Base-by-base conservation (phyloP, 2,329 filamentous ascomycete species). In the Calonectria naviculata region DNA sequence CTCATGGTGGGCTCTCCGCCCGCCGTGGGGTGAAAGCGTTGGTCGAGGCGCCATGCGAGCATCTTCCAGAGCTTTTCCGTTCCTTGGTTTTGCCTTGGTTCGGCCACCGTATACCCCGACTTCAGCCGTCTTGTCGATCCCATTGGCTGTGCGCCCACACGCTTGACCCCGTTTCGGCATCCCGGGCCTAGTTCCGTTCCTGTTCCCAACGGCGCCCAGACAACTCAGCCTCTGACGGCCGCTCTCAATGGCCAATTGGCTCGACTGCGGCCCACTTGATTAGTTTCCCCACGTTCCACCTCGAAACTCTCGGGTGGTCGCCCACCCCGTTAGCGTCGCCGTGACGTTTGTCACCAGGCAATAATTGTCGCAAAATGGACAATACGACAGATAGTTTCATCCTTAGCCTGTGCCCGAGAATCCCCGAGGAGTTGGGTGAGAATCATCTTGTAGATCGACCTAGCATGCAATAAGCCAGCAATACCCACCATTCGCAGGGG, bases 51-150 rank as follows among this genome's bases (percentile, higher is more conserved):
- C 17, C 4, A 19, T 58, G 52, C 52, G 52, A 58, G 31, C 21
- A 58, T 58, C 31, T 41, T 36, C 52, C 31, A 58, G 52, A 58
- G 52, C 52, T 58, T 58, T 38, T 36, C 52, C 52, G 52, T 58
- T 21, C 52, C 52, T 56, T 26, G 52, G 31, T 38, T 58, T 58
- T 58, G 29, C 31, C 52, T 10, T 19, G 52, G 52, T 17, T 38
- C 15, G 10, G 31, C 52, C 52, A 12, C 3, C 7, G 31, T 58
- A 38, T 58, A 58, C 31, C 52, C 52, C 24, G 12, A 5, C 31
- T 38, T 58, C 52, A 36, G 34, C 52, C 52, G 52, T 3, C 0
- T 0, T 13, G 9, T 31, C 52, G 5, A 17, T 17, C 3, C 15
- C 13, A 58, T 38, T 58, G 52, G 52, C n/a, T 6, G 13, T 10